Base-by-base conservation (phyloP, 169 alveolate species). In the Cystoisospora suis region DNA sequence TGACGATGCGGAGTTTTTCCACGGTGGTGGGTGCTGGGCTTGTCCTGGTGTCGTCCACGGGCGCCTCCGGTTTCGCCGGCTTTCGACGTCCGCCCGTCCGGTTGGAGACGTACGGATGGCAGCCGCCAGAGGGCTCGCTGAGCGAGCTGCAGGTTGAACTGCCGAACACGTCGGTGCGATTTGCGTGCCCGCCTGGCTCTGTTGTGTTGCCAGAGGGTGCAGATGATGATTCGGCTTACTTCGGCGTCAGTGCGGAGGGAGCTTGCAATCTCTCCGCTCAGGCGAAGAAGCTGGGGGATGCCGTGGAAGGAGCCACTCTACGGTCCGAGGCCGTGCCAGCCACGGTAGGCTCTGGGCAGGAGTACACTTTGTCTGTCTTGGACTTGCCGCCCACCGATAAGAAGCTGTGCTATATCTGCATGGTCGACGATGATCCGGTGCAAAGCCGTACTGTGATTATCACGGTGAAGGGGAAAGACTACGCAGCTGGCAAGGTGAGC, bases 341-440 rank as follows among this genome's bases (percentile, higher is more conserved):
- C n/a, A n/a, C n/a, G n/a, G n/a, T n/a, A n/a, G n/a, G n/a, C n/a
- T n/a, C n/a, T n/a, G n/a, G n/a, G n/a, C 42, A 23, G 40, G 77
- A 65, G 77, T 65, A 65, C 77, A 65, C 77, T 1, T 23, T 65
- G 12, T 36, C 34, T 15, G n/a, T n/a, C 77, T 23, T 12, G 34
- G 77, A 23, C n/a, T 65, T 65, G 40, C 77, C 77, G n/a, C 3
- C 77, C 45, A 65, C 9, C 36, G 77, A 9, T 20, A 44, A 32
- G 45, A 65, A 65, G 7, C 77, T 65, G 23, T 65, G 77, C 77
- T 65, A 65, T n/a, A n/a, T 65, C 40, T 65, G 77, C 77, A 44
- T n/a, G 42, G 45, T 32, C 36, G 4, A 15, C 6, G 77, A 65
- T 65, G n/a, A n/a, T n/a, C 40, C 42, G n/a, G 77, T 1, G 34